Percentiles rank a stretch among this genome's conserved stretches.
Evolutionary conservation across 2,329 filamentous ascomycete genomes (phyloP).

Genomic region (Talaromyces sp.): DNA sequence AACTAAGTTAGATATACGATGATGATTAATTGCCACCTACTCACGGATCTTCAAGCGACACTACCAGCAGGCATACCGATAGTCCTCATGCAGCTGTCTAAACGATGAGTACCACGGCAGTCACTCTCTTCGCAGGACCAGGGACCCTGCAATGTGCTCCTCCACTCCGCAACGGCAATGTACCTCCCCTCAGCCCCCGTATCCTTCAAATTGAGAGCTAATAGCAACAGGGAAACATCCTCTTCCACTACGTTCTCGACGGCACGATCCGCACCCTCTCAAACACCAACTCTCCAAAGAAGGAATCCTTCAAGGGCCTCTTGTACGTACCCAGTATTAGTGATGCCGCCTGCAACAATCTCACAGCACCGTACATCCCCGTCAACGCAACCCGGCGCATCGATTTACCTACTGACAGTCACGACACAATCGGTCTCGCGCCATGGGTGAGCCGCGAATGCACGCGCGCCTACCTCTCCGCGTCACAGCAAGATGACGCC

Average conservation of each 20-base stretch:
- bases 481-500: constrained; percentile 59
- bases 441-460: constrained; percentile 79
- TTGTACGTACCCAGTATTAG: constrained; percentile 77
- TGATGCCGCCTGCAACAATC: constrained; percentile 58
- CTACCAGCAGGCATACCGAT: background rate
- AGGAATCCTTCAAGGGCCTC: constrained; percentile 68
- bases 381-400: constrained; percentile 67
- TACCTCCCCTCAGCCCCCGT: constrained; percentile 23
- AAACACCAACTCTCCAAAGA: constrained; percentile 59
- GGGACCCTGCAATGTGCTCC: constrained; percentile 31
- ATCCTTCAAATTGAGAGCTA: background rate
- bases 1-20: background rate
- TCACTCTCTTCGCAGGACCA: constrained; percentile 35
- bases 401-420: constrained; percentile 66
- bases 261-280: constrained; percentile 73
- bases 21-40: background rate
- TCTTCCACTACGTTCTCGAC: constrained; percentile 36
- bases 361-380: constrained; percentile 66
- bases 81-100: constrained; percentile 3
- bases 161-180: constrained; percentile 30
- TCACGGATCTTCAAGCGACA: background rate
- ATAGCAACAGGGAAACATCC: constrained; percentile 27
- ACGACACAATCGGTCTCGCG: constrained; percentile 74
- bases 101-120: constrained; percentile 26
- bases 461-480: constrained; percentile 66